Evolutionary conservation across 805 yeast species (phyloP).

Genomic region (Hyphopichia homilentoma): DNA sequence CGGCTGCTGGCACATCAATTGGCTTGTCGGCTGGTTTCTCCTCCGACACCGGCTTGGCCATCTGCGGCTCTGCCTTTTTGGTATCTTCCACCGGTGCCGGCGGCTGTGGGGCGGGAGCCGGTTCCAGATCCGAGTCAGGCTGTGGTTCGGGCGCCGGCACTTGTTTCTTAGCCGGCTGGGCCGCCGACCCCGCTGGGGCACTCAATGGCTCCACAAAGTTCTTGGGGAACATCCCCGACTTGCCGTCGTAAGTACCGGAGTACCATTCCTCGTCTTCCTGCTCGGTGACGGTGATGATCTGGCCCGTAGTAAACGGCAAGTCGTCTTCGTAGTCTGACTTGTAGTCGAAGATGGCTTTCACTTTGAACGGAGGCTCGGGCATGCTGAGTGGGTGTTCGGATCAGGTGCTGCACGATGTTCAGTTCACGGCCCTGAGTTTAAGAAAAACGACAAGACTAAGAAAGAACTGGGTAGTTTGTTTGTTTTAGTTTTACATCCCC

Average conservation of each 20-base stretch:
- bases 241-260: constrained; percentile 63
- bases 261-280: constrained; percentile 94
- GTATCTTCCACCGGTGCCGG: too few relatives aligned
- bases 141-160: constrained; percentile 5
- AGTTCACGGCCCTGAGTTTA: too few relatives aligned
- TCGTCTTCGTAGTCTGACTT: constrained; percentile 71
- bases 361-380: constrained; percentile 54
- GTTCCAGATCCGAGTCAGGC: constrained; percentile 5
- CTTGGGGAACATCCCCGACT: constrained; percentile 82
- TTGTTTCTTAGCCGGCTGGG: constrained; percentile 5
- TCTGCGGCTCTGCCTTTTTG: constrained; percentile 1
- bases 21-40: neutral
- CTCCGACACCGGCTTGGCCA: neutral
- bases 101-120: constrained; percentile 2
- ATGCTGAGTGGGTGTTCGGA: constrained; percentile 7
- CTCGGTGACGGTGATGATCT: constrained; percentile 67
- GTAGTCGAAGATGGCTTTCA: constrained; percentile 66
- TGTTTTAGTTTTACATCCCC: too few relatives aligned
- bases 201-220: constrained; percentile 58
- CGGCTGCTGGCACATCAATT: neutral
- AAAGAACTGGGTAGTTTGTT: too few relatives aligned
- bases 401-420: too few relatives aligned
- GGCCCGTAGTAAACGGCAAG: constrained; percentile 64
- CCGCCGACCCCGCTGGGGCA: constrained; percentile 9
- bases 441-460: too few relatives aligned